Evolutionary conservation across 2,329 filamentous ascomycete genomes (phyloP), one percentile per base, ranked within the genome.

Genomic region (Colletotrichum tamarilloi): DNA sequence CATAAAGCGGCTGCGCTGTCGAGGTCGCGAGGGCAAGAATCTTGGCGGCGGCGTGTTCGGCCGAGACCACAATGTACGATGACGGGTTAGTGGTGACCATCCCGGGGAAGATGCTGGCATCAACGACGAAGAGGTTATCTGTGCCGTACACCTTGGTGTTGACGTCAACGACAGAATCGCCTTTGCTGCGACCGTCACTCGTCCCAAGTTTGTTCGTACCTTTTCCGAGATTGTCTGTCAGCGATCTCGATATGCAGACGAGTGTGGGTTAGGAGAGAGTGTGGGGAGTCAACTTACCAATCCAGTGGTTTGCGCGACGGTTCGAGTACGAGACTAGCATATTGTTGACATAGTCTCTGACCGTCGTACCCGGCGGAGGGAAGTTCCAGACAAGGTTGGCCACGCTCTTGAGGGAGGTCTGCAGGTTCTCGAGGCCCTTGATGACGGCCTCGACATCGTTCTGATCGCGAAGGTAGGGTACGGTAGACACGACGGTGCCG

Each of bases 31-130:
- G 72, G 7, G 67, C 70, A 32, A 78, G 76, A 52, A 78, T 78
- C 32, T 63, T 62, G 9, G 67, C 64, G 12, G 87, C 87, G 9
- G 91, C 91, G 55, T 87, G 86, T 84, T 93, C 92, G 22, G 91
- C 88, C 22, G 87, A 90, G 46, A 91, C 85, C 79, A 93, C 90
- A 76, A 93, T 89, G 52, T 90, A 87, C 1, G 90, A 88, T 60
- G 90, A 89, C 1, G 92, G 92, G 81, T 94, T 94, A 22, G 91
- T 90, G 0, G 91, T 91, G 3, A 91, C 87, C 76, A 93, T 89
- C 75, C 92, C 92, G 0, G 92, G 92, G 83, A 93, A 92, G 77
- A 94, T 91, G 74, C 88, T 89, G 0, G 89, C 92, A 77, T 94
- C 92, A 4, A 93, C 90, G 16, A 93, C 88, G 77, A 91, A 92